phyloP scores from a whole-genome alignment of 73 alveolate species.

The Blepharisma stoltei region DNA sequence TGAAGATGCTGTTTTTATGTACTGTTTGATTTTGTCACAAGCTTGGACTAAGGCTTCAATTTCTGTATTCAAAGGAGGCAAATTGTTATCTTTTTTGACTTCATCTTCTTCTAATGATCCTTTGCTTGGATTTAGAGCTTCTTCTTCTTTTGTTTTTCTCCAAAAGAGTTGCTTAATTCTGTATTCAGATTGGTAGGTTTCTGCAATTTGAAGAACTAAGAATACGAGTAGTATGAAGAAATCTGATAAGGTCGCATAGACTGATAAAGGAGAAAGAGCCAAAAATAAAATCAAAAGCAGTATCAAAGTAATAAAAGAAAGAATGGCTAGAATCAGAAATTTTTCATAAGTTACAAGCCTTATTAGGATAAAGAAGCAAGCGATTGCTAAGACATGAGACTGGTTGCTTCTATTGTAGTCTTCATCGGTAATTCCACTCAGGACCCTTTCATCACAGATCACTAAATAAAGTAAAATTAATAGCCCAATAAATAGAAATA shows the following conservation, averaged over 20 bases:
- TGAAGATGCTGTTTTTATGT: slow-evolving; percentile 14
- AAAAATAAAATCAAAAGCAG: neutral
- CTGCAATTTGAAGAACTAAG: neutral
- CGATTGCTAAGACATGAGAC: neutral
- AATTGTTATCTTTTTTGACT: too few relatives aligned
- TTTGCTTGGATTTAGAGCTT: too few relatives aligned
- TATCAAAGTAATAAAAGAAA: neutral
- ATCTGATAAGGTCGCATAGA: neutral
- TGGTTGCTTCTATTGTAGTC: slow-evolving; percentile 1
- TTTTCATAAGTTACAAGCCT: neutral
- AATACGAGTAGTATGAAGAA: neutral
- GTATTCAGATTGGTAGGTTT: neutral
- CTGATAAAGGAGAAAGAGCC: neutral
- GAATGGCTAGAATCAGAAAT: neutral
- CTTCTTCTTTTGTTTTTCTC: slow-evolving; percentile 15
- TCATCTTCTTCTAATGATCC: too few relatives aligned
- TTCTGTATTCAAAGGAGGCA: neutral
- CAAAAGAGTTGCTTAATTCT: slow-evolving; percentile 25
- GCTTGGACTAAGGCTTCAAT: slow-evolving; percentile 11
- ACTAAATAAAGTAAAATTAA: neutral
- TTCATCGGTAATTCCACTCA: neutral
- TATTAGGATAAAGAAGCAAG: neutral
- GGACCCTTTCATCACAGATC: neutral
- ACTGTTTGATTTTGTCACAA: slow-evolving; percentile 8
- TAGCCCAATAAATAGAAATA: neutral